A percentile compares a stretch with the other conserved stretches of the same genome.
These are phyloP conservation scores for Colletotrichum navitas DNA, from an alignment of 2,329 filamentous ascomycete species.

Conservation along the genomic window DNA sequence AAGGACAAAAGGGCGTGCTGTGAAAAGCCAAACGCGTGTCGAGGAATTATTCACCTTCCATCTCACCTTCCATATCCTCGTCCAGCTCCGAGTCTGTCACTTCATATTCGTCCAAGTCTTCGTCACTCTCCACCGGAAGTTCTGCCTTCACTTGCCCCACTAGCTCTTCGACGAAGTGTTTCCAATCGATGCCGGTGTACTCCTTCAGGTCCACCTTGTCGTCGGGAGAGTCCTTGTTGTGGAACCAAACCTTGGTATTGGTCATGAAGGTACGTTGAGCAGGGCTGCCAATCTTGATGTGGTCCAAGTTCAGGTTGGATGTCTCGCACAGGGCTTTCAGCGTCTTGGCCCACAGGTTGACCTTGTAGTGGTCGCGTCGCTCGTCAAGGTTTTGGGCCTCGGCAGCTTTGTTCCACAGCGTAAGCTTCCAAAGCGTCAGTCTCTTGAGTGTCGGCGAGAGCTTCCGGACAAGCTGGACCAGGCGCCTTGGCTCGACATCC, in stretches of 20 bases:
- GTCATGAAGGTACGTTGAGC: conserved; percentile 42
- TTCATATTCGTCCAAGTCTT: conserved; percentile 16
- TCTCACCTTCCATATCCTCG: conserved; percentile 34
- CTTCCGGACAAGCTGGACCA: conserved; percentile 55
- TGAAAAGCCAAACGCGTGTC: not conserved
- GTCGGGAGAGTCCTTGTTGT: not conserved
- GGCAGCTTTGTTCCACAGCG: conserved; percentile 41
- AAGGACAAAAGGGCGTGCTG: not conserved
- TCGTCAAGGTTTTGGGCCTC: not conserved
- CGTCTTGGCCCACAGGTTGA: conserved; percentile 56
- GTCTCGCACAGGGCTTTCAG: conserved; percentile 48
- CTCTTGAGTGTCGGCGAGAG: conserved; percentile 58
- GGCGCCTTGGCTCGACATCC: conserved; percentile 45
- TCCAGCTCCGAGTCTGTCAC: conserved; percentile 15
- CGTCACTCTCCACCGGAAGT: conserved; percentile 23
- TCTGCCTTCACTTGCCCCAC: conserved; percentile 38
- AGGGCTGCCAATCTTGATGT: conserved; percentile 50
- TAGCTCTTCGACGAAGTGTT: conserved; percentile 51
- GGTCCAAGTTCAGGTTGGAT: conserved; percentile 50
- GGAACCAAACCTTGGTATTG: conserved; percentile 7
- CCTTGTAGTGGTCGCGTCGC: conserved; percentile 27
- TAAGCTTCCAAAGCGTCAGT: conserved; percentile 62
- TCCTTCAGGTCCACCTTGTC: conserved; percentile 31
- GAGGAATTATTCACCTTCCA: conserved; percentile 29
- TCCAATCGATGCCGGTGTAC: conserved; percentile 54